These are phyloP conservation scores for Stenogyne calaminthoides DNA, from an alignment of 305 asterid species.

Conservation along the genomic window DNA sequence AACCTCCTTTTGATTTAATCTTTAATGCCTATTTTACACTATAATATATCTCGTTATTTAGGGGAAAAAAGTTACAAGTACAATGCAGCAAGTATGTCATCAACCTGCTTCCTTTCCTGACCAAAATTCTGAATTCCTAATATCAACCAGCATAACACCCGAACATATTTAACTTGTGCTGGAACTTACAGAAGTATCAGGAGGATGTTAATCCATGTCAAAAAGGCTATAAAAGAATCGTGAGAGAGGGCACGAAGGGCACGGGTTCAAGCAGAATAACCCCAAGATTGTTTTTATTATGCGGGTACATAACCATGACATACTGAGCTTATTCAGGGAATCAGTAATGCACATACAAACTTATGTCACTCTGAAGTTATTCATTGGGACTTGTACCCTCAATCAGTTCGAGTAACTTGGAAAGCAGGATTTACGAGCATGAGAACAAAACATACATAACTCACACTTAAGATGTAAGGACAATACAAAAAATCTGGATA, in stretches of 20 bases:
- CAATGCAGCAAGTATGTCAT: neutral
- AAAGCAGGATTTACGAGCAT: neutral
- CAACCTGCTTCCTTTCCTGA: neutral
- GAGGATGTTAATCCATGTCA: neutral
- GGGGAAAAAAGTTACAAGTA: neutral
- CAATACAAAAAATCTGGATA: neutral
- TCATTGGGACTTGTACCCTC: neutral
- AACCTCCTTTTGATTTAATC: neutral
- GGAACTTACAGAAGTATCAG: neutral
- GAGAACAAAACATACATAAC: constrained; percentile 13
- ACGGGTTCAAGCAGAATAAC: neutral
- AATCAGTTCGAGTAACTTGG: neutral
- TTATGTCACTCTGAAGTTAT: neutral
- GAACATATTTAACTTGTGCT: neutral
- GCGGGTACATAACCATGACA: neutral
- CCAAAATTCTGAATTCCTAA: neutral
- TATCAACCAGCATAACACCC: neutral
- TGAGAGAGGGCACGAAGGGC: neutral
- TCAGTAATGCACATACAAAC: neutral
- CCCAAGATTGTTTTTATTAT: neutral
- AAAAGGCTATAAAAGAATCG: neutral
- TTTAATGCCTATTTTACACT: neutral
- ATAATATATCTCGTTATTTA: neutral
- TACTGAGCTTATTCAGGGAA: neutral
- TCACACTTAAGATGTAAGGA: neutral